Evolutionary conservation across 495 filamentous ascomycete species (phyloP), one percentile per base, ranked within the genome.

Genomic region (Podospora pseudocomata): DNA sequence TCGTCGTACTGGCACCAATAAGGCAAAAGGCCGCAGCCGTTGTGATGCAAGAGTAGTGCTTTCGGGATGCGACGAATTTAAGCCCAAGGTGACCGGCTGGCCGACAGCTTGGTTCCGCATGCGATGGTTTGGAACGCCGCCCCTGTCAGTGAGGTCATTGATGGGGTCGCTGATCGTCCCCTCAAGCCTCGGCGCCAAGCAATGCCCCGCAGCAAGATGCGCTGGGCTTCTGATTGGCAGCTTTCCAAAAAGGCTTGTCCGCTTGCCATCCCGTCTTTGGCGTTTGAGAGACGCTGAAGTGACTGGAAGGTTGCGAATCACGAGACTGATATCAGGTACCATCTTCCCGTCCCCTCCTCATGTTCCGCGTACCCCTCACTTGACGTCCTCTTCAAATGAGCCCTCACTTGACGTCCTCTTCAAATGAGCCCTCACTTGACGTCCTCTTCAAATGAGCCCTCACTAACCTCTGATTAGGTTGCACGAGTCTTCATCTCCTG

Each of bases 141-240:
- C 23, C 23, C 39, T 49, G 39, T 49, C 39, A 49, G 39, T 63
- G 61, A 63, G 61, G 61, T 63, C 61, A 63, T 63, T 6, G 34
- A 62, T 27, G 60, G 60, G 39, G 9, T 49, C 13, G 39, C 39
- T 49, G 39, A 11, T 11, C 9, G 39, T 49, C 23, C 59, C 26
- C 13, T 58, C 59, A 61, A 61, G 27, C 19, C 20, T 28, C 5
- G 16, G 23, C 7, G 59, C 59, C 59, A 61, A 28, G 59, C 58
- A 27, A 30, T 15, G 59, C 59, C 59, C 59, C 59, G 59, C 59
- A 28, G 32, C 59, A 30, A 32, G 19, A 58, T 20, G 56, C 39
- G 39, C 39, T 49, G 39, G 39, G 9, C 0, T 49, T 49, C 13
- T 49, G 39, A 49, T 49, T 49, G 39, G 39, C 39, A 16, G 39